Base-by-base conservation (phyloP, 1,284 basidiomycete genomes). In the Leucoagaricus sp. region DNA sequence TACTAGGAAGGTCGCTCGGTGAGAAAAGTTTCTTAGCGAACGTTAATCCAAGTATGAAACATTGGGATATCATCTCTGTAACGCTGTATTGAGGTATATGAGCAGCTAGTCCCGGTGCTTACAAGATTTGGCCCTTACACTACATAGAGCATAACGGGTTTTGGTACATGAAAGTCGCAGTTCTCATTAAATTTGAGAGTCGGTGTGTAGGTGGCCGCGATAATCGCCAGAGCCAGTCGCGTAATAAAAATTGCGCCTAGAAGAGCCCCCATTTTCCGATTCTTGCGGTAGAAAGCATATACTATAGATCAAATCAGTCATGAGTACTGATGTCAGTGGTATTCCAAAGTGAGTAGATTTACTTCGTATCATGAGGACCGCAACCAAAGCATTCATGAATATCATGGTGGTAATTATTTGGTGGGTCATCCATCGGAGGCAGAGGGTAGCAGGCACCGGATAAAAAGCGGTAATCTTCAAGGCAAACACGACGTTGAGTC, bases 361-460 rank as follows among this genome's bases (percentile, higher is more conserved):
- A 58, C 57, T n/a, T 41, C 57, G 36, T 8, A 58, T 17, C 19
- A 54, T 53, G 23, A 58, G 51, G 33, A 53, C 29, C 13, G 26
- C 6, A n/a, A 45, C 47, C n/a, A 58, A 28, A 13, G 31, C 40
- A 26, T 49, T 49, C 23, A 58, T 3, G 15, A 55, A 45, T 13
- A 10, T 36, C 23, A 34, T 54, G 5, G 47, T 54, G 23, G 49
- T 23, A 36, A 48, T 3, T 21, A 36, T 34, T 49, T 58, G 56
- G 28, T 53, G 53, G 5, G 19, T 10, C 6, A 50, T 34, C 31
- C 54, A 49, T 29, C 5, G 19, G 13, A 47, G 49, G 53, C 60
- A 62, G 9, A 50, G 48, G 36, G 47, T 26, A 34, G 19, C 33
- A 8, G 59, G 55, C 7, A 65, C 53, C 9, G 60, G 57, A 61